Conservation (phyloP, 1,284 basidiomycete species). For the Tilletia horrida region DNA sequence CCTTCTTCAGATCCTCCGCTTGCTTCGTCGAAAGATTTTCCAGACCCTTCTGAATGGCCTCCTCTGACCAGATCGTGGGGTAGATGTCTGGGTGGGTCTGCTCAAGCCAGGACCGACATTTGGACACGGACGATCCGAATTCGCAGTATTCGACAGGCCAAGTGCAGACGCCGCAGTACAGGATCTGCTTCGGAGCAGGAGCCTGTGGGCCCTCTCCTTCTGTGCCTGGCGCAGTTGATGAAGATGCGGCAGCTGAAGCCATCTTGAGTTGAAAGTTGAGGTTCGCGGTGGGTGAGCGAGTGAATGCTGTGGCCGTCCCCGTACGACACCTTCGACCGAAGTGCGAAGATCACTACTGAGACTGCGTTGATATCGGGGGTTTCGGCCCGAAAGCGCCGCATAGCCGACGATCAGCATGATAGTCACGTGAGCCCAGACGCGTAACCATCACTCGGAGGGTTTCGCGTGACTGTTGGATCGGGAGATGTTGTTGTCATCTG, state of each 20-base stretch:
- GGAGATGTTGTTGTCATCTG: too few relatives aligned
- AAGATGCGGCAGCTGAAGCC: background rate
- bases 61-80: constrained; percentile 43
- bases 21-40: constrained; percentile 49
- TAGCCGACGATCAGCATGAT: too few relatives aligned
- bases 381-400: too few relatives aligned
- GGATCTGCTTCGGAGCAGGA: constrained; percentile 19
- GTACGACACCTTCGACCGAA: too few relatives aligned
- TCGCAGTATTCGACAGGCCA: constrained; percentile 54
- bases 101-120: constrained; percentile 47
- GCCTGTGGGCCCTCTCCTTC: constrained; percentile 11
- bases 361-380: too few relatives aligned
- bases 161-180: constrained; percentile 50
- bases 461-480: too few relatives aligned
- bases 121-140: constrained; percentile 45
- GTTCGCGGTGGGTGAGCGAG: background rate
- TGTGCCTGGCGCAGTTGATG: background rate
- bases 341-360: too few relatives aligned
- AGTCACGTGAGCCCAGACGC: too few relatives aligned
- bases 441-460: too few relatives aligned
- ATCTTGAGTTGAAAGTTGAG: background rate
- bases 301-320: background rate
- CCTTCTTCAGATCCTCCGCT: constrained; percentile 48
- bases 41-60: constrained; percentile 45
- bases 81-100: constrained; percentile 39